Conservation (phyloP, 768 basidiomycete genomes). For the Naganishia onofrii region DNA sequence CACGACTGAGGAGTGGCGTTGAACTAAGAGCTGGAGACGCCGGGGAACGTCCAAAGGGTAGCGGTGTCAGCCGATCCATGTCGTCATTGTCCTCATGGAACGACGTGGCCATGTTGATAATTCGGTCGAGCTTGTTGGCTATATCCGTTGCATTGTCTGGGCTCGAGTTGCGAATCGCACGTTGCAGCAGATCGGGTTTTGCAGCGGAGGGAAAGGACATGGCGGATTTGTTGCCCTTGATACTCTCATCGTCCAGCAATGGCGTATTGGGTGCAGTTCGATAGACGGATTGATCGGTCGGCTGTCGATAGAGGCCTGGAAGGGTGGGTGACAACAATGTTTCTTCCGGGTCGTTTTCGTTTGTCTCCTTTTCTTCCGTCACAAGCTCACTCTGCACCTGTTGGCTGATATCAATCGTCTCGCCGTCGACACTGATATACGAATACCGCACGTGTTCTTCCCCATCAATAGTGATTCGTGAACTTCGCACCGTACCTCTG, state of each 20-base stretch:
- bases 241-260: slow-evolving; percentile 17
- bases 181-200: slow-evolving; percentile 47
- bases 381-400: slow-evolving; percentile 83
- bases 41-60: slow-evolving; percentile 7
- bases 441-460: slow-evolving; percentile 84
- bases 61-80: slow-evolving; percentile 22
- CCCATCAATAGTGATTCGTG: slow-evolving; percentile 58
- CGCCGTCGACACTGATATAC: slow-evolving; percentile 84
- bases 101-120: slow-evolving; percentile 52
- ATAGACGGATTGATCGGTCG: slow-evolving; percentile 44
- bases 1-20: background rate
- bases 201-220: slow-evolving; percentile 12
- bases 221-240: slow-evolving; percentile 1
- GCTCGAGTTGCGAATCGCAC: background rate
- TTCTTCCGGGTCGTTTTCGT: slow-evolving; percentile 27
- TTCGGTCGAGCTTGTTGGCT: slow-evolving; percentile 52
- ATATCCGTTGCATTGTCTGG: slow-evolving; percentile 21
- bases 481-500: slow-evolving; percentile 78
- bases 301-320: slow-evolving; percentile 34
- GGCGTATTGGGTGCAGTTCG: slow-evolving; percentile 51
- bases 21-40: background rate
- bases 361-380: slow-evolving; percentile 17
- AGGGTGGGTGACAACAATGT: slow-evolving; percentile 16
- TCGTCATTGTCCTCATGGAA: slow-evolving; percentile 28
- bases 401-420: slow-evolving; percentile 88